Evolutionary conservation across 257 asterid species (phyloP).

Genomic region (Solanum piurae): DNA sequence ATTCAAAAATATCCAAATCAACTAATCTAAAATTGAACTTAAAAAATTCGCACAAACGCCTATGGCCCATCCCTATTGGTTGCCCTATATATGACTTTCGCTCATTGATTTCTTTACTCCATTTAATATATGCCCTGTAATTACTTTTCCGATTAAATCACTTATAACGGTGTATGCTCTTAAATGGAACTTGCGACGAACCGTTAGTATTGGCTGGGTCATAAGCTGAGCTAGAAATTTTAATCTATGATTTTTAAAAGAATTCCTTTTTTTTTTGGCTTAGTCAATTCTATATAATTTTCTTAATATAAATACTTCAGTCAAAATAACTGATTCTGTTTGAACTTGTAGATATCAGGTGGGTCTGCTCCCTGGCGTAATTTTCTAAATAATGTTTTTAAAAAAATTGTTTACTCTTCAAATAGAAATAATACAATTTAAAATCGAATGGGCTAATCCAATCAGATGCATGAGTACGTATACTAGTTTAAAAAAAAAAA

Average conservation of each 20-base stretch:
- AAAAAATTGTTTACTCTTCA: not conserved
- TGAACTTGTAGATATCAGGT: not conserved
- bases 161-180: not conserved
- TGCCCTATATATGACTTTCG: not conserved
- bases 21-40: not conserved
- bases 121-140: not conserved
- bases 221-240: not conserved
- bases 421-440: not conserved
- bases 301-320: not conserved
- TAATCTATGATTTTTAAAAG: not conserved
- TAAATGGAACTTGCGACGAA: not conserved
- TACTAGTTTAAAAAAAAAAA: too few relatives aligned
- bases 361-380: not conserved
- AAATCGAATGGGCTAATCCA: not conserved
- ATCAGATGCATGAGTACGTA: not conserved
- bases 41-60: not conserved
- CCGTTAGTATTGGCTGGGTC: not conserved
- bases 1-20: not conserved
- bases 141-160: not conserved
- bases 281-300: not conserved
- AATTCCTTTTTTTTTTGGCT: not conserved
- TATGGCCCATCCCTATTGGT: too few relatives aligned
- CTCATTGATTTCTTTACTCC: not conserved
- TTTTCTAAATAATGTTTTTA: not conserved
- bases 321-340: not conserved